Evolutionary conservation across 805 yeast genomes (phyloP).

Genomic region (Candida broadrunensis): DNA sequence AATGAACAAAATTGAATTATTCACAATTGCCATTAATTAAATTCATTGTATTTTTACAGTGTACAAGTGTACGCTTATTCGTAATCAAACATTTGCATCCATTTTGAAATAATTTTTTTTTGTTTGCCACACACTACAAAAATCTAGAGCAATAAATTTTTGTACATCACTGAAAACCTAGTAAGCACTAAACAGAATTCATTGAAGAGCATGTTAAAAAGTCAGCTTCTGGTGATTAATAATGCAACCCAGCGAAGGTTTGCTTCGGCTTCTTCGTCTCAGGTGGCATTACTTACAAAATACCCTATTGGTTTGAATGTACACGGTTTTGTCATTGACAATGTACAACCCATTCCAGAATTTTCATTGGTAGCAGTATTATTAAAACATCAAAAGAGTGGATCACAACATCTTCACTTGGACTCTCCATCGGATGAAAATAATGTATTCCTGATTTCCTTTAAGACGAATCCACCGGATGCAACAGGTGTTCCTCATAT

Average conservation of each 20-base stretch:
- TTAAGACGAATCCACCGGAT: conserved; percentile 93
- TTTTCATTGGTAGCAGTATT: conserved; percentile 77
- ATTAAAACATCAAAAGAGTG: conserved; percentile 63
- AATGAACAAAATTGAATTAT: too few species aligned
- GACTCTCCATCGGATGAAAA: conserved; percentile 76
- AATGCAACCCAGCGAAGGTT: background rate
- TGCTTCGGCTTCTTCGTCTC: conserved; percentile 1
- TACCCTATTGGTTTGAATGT: conserved; percentile 63
- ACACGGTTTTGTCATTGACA: conserved; percentile 65
- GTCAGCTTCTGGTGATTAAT: too few species aligned
- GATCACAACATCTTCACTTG: conserved; percentile 80
- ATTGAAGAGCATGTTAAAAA: too few species aligned
- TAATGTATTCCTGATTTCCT: conserved; percentile 84
- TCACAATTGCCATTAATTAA: too few species aligned
- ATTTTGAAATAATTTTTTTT: too few species aligned
- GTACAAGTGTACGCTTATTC: too few species aligned
- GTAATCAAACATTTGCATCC: too few species aligned
- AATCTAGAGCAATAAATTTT: too few species aligned
- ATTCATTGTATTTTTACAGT: too few species aligned
- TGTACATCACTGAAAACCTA: too few species aligned
- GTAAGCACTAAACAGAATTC: too few species aligned
- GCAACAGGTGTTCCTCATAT: conserved; percentile 96
- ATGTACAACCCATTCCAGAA: conserved; percentile 74
- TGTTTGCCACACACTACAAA: too few species aligned
- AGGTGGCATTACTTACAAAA: conserved; percentile 15